Percentiles rank a stretch among this genome's conserved stretches.
These are phyloP conservation scores for Dictyostelium citrinum DNA, from an alignment of 78 protist genomes.

Conservation along the genomic window DNA sequence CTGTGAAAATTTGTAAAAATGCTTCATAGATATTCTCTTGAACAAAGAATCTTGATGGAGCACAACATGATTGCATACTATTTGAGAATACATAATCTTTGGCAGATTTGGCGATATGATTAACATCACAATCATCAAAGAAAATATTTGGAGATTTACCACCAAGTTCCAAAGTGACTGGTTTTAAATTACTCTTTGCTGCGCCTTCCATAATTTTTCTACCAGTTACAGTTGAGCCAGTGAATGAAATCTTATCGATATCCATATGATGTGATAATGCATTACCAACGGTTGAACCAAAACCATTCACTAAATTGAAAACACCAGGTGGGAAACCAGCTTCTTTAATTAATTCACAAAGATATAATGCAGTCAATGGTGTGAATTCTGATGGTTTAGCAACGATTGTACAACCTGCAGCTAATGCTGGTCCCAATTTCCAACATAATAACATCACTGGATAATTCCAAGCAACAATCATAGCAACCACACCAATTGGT, in stretches of 20 bases:
- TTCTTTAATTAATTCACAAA: constrained; percentile 79
- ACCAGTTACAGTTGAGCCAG: constrained; percentile 88
- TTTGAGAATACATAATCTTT: constrained; percentile 15
- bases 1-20: constrained; percentile 53
- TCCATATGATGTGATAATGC: constrained; percentile 78
- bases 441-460: constrained; percentile 73
- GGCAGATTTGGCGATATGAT: not conserved
- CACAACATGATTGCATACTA: constrained; percentile 85
- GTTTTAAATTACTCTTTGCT: constrained; percentile 60
- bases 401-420: constrained; percentile 91
- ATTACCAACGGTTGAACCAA: constrained; percentile 79
- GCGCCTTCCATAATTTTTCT: constrained; percentile 54
- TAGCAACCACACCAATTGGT: constrained; percentile 84
- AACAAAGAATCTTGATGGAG: constrained; percentile 84
- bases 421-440: constrained; percentile 93
- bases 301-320: constrained; percentile 89
- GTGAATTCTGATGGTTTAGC: constrained; percentile 93
- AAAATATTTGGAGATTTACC: constrained; percentile 95
- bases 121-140: constrained; percentile 87
- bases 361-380: constrained; percentile 89
- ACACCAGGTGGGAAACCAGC: constrained; percentile 96
- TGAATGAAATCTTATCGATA: constrained; percentile 91
- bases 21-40: constrained; percentile 84
- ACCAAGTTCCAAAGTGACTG: constrained; percentile 89
- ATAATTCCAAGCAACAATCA: constrained; percentile 87